Evolutionary conservation across 441 rosid genomes (phyloP).

Genomic region (Syzygium malaccense): DNA sequence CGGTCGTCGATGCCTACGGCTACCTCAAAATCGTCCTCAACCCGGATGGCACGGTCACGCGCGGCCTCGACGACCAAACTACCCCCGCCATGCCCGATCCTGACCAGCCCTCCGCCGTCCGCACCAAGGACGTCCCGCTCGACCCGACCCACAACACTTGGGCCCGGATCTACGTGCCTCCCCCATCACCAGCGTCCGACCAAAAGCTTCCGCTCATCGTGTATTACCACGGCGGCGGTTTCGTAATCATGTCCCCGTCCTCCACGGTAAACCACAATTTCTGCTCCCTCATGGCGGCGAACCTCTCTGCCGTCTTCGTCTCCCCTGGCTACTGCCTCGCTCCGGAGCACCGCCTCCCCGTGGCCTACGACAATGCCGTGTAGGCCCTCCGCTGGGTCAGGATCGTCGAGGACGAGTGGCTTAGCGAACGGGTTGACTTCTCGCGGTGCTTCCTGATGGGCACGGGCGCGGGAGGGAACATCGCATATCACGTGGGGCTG

Average conservation of each 20-base stretch:
- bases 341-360: constrained; percentile 58
- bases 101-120: background rate
- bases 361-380: constrained; percentile 42
- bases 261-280: background rate
- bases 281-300: constrained; percentile 19
- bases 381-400: constrained; percentile 31
- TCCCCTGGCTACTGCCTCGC: constrained; percentile 45
- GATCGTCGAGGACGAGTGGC: constrained; percentile 27
- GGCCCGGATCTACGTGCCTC: constrained; percentile 38
- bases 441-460: constrained; percentile 37
- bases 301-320: constrained; percentile 23
- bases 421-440: constrained; percentile 25
- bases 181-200: background rate
- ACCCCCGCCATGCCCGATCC: constrained; percentile 24
- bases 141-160: constrained; percentile 24
- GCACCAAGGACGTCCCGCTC: constrained; percentile 33
- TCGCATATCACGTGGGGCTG: constrained; percentile 31
- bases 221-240: constrained; percentile 52
- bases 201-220: constrained; percentile 39
- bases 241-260: constrained; percentile 23
- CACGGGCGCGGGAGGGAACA: constrained; percentile 38
- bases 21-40: constrained; percentile 22
- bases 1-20: constrained; percentile 30
- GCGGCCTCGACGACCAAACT: constrained; percentile 6
- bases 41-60: constrained; percentile 43